Conservation (phyloP, 192 early-diverging fungal genomes). For the Linnemannia hyalina region DNA sequence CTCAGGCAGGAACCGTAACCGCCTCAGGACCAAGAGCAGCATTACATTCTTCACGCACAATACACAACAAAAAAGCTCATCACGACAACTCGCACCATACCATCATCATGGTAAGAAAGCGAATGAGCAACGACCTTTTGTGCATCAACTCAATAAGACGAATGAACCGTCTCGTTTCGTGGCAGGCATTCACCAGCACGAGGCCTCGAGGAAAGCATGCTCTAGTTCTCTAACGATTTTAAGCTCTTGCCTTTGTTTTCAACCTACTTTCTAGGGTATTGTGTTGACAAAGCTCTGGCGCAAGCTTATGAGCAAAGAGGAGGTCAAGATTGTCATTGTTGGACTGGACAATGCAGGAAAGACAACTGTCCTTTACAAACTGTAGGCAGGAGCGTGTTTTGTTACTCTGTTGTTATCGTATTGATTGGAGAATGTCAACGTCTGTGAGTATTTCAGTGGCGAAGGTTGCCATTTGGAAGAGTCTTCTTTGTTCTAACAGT, state of each 20-base stretch:
- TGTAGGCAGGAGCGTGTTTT: slow-evolving; percentile 47
- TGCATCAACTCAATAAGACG: not conserved
- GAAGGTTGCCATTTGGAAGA: not conserved
- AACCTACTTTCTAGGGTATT: slow-evolving; percentile 57
- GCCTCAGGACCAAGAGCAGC: not conserved
- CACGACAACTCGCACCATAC: not conserved
- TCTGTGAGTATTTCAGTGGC: not conserved
- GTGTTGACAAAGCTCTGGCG: slow-evolving; percentile 71
- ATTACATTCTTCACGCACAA: not conserved
- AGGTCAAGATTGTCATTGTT: slow-evolving; percentile 80
- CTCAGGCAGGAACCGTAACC: not conserved
- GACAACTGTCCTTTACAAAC: slow-evolving; percentile 74
- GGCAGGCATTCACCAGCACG: not conserved
- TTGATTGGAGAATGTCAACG: not conserved
- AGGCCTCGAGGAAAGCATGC: not conserved
- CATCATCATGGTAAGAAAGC: not conserved
- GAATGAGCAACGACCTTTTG: not conserved
- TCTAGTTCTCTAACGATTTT: too few relatives aligned
- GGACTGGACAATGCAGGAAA: slow-evolving; percentile 82
- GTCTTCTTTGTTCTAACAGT: not conserved
- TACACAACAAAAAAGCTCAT: not conserved
- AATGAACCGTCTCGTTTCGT: not conserved
- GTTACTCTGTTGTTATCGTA: not conserved
- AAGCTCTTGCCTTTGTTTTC: not conserved
- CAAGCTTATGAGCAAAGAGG: slow-evolving; percentile 68